Evolutionary conservation across 768 basidiomycete genomes (phyloP), one percentile per base, ranked within the genome.

Genomic region (Amanita molliuscula): DNA sequence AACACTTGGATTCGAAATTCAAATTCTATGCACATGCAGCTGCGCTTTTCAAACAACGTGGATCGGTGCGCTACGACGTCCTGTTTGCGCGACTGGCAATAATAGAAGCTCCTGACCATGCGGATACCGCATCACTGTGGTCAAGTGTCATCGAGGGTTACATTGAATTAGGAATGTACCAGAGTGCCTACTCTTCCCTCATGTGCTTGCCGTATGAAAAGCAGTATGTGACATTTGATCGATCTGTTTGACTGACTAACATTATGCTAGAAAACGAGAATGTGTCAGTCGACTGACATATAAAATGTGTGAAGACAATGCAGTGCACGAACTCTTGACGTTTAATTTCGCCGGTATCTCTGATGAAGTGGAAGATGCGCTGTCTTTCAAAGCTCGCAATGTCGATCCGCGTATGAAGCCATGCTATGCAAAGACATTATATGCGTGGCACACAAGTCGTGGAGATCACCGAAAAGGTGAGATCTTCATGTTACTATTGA

Each of bases 301-400:
- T 58, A 79, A 81, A 56, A 95, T 97, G 88, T 97, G 95, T 62
- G 92, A 96, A 62, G 82, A 84, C 51, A 77, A 85, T 59, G 82
- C 88, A 31, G 78, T 92, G 15, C 83, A 84, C 45, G 76, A 76
- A 54, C 73, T 98, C 10, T 79, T 92, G 62, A 67, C 79, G 6
- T 82, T 90, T 59, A 88, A 88, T 58, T 98, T 97, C 60, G 74
- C 84, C 38, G 90, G 87, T 0, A 74, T 94, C 53, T 77, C 82
- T 37, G 81, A 84, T 47, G 91, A 95, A 61, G 87, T 98, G 16
- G 93, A 96, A 68, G 81, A 78, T 37, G 81, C 85, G 13, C 71
- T 99, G 36, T 77, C 86, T 16, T 97, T 94, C 72, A 95, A 97
- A 64, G 88, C 92, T 6, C 79, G 94, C 53, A 95, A 97, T 63